Evolutionary conservation across 2,329 filamentous ascomycete genomes (phyloP), one percentile per base, ranked within the genome.

Genomic region (Colletotrichum sp.): DNA sequence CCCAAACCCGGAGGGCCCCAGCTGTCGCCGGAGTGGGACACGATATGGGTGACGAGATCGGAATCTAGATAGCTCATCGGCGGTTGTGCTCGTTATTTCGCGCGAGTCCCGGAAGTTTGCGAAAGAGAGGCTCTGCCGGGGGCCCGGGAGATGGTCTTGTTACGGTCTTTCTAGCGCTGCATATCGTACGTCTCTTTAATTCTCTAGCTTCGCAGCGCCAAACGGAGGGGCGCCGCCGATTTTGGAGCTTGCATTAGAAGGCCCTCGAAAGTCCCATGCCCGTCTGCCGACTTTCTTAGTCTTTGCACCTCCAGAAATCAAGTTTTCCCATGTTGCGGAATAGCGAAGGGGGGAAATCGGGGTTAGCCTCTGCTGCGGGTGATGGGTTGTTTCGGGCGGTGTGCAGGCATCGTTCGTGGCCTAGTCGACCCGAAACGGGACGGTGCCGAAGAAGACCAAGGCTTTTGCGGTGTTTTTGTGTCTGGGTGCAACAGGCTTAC

Each of bases 61-160:
- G 70, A 52, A 59, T 68, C 26, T 57, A 60, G 44, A 76, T 52
- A 18, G 73, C 26, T 52, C 62, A 76, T 76, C 73, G 73, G 73
- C 39, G 30, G 70, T 67, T 32, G 10, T 68, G 30, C 44, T 26
- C 21, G 21, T 28, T 59, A 10, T 59, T 39, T 68, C 21, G 18
- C 52, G 52, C 64, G 71, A 52, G 44, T 21, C 44, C 44, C 62
- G 16, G 36, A 18, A 34, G 30, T 16, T 34, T 24, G 55, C 49
- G 5, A 71, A 24, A 44, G n/a, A 24, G 72, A 75, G 72, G 68
- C 72, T 75, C 72, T 72, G 72, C 72, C 62, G 44, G 57, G 72
- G 60, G 10, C n/a, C 52, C 21, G 70, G 60, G 60, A 28, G 39
- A 66, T 24, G 34, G 65, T 68, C 49, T 21, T 8, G 15, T 39